A percentile compares a stretch with the other conserved stretches of the same genome.
phyloP scores from a whole-genome alignment of 176 grass and related monocot genomes.

The Tillandsia leiboldiana region DNA sequence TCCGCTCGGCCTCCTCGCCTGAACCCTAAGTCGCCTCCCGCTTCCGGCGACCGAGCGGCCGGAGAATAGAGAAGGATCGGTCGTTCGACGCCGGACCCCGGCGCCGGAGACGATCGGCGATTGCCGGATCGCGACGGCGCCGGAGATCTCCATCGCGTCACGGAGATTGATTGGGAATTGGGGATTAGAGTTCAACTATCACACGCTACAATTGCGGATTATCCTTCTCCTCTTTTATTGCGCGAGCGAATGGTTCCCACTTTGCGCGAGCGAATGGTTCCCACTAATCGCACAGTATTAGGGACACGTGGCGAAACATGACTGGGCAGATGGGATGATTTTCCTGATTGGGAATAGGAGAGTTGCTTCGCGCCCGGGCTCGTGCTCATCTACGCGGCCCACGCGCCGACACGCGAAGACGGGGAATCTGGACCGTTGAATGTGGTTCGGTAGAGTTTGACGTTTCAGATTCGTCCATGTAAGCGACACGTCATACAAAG shows the following conservation, averaged over 20 bases:
- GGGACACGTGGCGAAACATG: background rate
- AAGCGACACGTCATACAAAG: background rate
- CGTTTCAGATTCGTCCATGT: background rate
- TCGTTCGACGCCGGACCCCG: background rate
- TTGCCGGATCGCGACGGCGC: conserved; percentile 6
- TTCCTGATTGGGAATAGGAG: background rate
- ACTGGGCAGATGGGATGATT: background rate
- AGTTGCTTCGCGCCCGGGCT: background rate
- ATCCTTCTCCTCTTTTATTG: too few species aligned
- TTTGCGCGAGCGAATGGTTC: too few species aligned
- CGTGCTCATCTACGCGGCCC: background rate
- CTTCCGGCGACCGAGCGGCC: background rate
- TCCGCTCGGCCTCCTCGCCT: background rate
- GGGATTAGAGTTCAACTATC: background rate
- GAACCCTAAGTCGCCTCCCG: conserved; percentile 12
- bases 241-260: too few species aligned
- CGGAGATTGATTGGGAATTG: background rate
- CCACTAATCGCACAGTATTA: background rate
- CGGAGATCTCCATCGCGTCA: conserved; percentile 24
- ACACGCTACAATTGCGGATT: background rate
- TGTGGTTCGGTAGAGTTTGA: background rate
- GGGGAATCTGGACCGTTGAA: background rate
- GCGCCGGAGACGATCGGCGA: background rate
- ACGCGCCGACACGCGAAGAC: background rate
- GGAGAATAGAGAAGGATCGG: background rate